A percentile compares a stretch with the other conserved stretches of the same genome.
Conservation (phyloP, 352 stramenopile species). For the Pythium guiyangense region DNA sequence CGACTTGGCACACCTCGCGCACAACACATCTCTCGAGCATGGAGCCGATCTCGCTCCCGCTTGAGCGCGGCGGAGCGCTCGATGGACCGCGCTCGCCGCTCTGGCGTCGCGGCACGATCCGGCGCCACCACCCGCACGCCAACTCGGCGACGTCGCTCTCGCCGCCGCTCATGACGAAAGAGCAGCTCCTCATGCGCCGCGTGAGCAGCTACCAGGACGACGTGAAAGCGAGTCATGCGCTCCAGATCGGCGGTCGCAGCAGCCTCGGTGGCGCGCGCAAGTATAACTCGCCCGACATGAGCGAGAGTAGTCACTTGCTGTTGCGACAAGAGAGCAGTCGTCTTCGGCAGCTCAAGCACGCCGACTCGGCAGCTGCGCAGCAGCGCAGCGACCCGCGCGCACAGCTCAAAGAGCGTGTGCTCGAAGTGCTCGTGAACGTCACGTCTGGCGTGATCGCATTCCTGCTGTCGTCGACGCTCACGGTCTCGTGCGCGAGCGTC, state of each 20-base stretch:
- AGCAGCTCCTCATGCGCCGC: slow-evolving; percentile 42
- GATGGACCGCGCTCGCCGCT: background rate
- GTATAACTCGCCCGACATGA: no score
- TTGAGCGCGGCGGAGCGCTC: slow-evolving; percentile 40
- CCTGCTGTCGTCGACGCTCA: slow-evolving; percentile 69
- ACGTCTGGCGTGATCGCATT: slow-evolving; percentile 79
- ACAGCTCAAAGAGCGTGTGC: background rate
- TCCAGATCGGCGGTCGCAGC: background rate
- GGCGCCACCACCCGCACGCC: slow-evolving; percentile 20
- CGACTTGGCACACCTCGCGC: no score
- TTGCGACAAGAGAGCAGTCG: slow-evolving; percentile 18
- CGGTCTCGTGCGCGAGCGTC: slow-evolving; percentile 76
- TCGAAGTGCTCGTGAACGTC: slow-evolving; percentile 46
- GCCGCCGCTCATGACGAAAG: slow-evolving; percentile 15
- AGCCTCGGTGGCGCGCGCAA: background rate
- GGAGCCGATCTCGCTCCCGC: slow-evolving; percentile 44
- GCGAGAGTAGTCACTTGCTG: slow-evolving; percentile 13
- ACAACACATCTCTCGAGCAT: no score
- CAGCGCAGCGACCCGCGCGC: background rate
- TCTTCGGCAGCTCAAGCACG: slow-evolving; percentile 6
- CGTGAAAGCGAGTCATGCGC: slow-evolving; percentile 1
- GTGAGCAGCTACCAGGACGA: slow-evolving; percentile 55
- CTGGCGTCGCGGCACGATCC: slow-evolving; percentile 10
- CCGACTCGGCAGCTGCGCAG: background rate
- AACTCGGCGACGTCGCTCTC: slow-evolving; percentile 45